Base-by-base conservation (phyloP, 2,329 filamentous ascomycete genomes). In the Rasamsonia emersonii region DNA sequence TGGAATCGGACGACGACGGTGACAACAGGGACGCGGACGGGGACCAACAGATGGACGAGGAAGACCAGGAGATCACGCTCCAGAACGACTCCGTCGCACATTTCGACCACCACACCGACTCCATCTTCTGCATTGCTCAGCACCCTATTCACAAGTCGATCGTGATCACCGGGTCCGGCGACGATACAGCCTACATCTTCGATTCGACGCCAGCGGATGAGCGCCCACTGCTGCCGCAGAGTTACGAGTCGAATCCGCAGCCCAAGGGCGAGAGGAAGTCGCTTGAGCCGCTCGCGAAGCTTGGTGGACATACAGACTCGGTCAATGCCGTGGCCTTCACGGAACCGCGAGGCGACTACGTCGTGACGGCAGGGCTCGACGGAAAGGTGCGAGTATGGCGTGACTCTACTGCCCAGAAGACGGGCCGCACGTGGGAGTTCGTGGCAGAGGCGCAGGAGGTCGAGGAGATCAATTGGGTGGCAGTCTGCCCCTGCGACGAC, bases 71-170 rank as follows among this genome's bases (percentile, higher is more conserved):
- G 56, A 77, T 95, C 24, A 64, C 75, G 24, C 70, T 96, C 5
- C 77, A 91, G 41, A 98, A 96, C 68, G 89, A 98, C 69, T 93
- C 86, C 44, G 70, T 80, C 44, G 89, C 86, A 38, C 89, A 93
- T 67, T 95, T 96, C 53, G 91, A 96, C 66, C 61, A 65, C 20
- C 86, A 95, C 66, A 82, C 78, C 47, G 86, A 95, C 70, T 88
- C 82, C 39, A 82, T 98, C 51, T 98, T 95, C 67, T 78, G 84
- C 61, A 91, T 98, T 56, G 86, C 89, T 11, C 86, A 94, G 56
- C 91, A 98, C 57, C 91, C 91, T 3, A 67, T 77, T 5, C 71
- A 82, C 52, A 76, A 81, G 4, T 70, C 78, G 13, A 77, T 96
- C 38, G 70, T 96, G 38, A 82, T 88, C 3, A 94, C 91, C 0